Evolutionary conservation across 2,329 filamentous ascomycete genomes (phyloP).

Genomic region (Apiospora aurea): DNA sequence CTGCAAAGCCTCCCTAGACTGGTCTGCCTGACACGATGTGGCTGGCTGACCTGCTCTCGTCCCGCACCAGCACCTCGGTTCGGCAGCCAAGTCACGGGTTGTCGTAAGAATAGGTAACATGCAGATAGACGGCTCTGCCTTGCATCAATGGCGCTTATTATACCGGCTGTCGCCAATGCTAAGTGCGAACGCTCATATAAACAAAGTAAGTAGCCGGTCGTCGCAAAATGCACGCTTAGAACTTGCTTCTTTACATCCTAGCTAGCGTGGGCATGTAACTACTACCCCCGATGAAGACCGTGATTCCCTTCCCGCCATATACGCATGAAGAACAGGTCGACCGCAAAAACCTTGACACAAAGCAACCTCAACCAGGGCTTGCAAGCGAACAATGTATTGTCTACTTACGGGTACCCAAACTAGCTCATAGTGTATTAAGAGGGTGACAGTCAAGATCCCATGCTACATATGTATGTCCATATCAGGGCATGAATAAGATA

Average conservation of each 20-base stretch:
- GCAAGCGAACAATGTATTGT: neutral
- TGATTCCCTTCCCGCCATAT: neutral
- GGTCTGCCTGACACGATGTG: slow-evolving; percentile 10
- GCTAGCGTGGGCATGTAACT: neutral
- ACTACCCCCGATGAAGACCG: neutral
- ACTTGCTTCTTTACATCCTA: slow-evolving; percentile 5
- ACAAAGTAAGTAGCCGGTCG: slow-evolving; percentile 9
- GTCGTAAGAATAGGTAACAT: neutral
- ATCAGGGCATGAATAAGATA: neutral
- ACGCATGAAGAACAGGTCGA: neutral
- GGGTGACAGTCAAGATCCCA: neutral
- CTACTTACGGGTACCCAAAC: neutral
- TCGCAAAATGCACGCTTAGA: neutral
- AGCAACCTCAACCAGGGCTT: neutral
- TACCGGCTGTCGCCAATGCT: slow-evolving; percentile 12
- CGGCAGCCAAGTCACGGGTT: too few species aligned
- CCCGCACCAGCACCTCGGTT: neutral
- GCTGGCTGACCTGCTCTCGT: slow-evolving; percentile 2
- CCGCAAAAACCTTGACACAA: neutral
- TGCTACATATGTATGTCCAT: too few species aligned
- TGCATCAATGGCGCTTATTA: neutral
- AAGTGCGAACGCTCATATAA: slow-evolving; percentile 1
- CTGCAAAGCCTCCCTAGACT: neutral
- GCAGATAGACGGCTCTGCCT: neutral
- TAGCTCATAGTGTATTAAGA: neutral